phyloP scores from a whole-genome alignment of 1,139 yeast genomes.

The Arxiozyma bovina region DNA sequence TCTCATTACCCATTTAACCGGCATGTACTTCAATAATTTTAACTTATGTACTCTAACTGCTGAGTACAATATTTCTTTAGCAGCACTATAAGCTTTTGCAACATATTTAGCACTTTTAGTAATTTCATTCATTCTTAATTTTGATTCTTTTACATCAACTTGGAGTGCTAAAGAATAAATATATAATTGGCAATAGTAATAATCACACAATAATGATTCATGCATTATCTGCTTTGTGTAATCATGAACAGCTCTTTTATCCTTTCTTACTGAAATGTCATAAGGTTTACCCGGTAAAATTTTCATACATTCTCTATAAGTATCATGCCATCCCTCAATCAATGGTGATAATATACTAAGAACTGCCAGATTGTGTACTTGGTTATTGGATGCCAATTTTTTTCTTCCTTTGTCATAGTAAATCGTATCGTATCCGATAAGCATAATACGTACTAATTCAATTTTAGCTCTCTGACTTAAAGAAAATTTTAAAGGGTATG shows the following conservation, averaged over 20 bases:
- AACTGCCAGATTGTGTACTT: slow-evolving; percentile 62
- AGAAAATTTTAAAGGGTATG: slow-evolving; percentile 40
- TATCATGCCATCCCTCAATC: slow-evolving; percentile 67
- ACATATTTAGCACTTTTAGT: slow-evolving; percentile 69
- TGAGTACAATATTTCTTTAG: slow-evolving; percentile 66
- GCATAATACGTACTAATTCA: slow-evolving; percentile 68
- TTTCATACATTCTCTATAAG: slow-evolving; percentile 47
- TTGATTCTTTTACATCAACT: slow-evolving; percentile 33
- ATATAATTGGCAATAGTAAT: slow-evolving; percentile 72
- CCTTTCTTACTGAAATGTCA: slow-evolving; percentile 17
- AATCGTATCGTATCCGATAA: slow-evolving; percentile 75
- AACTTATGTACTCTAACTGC: slow-evolving; percentile 63
- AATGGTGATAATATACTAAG: slow-evolving; percentile 67
- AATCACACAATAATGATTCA: slow-evolving; percentile 73
- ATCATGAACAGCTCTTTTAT: slow-evolving; percentile 32
- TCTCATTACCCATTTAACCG: slow-evolving; percentile 83
- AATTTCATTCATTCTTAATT: slow-evolving; percentile 56
- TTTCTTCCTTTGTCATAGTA: slow-evolving; percentile 55
- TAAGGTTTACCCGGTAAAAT: slow-evolving; percentile 32
- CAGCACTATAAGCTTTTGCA: slow-evolving; percentile 75
- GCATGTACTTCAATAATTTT: slow-evolving; percentile 64
- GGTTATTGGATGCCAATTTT: slow-evolving; percentile 30
- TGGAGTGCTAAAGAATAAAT: slow-evolving; percentile 73
- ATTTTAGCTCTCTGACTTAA: slow-evolving; percentile 67
- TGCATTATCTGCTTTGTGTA: slow-evolving; percentile 44